These are phyloP conservation scores for Tinospora cordifolia DNA, from an alignment of 164 flowering plant species.

Conservation along the genomic window DNA sequence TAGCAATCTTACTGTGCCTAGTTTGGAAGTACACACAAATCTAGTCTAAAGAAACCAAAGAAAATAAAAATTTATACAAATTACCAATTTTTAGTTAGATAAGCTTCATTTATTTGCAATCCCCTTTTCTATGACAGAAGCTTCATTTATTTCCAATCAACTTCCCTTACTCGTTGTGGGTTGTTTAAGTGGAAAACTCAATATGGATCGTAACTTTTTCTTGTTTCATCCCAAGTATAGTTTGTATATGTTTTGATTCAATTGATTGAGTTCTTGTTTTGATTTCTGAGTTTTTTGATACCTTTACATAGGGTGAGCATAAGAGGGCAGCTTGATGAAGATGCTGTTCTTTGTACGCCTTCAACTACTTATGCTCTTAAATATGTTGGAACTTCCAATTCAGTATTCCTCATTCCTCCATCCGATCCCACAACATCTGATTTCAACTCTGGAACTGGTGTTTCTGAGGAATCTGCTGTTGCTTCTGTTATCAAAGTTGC, in stretches of 20 bases:
- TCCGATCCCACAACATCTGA: slow-evolving; percentile 13
- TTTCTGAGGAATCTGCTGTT: slow-evolving; percentile 6
- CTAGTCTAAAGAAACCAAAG: no score
- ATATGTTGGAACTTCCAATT: slow-evolving; percentile 80
- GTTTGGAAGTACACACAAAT: no score
- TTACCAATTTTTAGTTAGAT: no score
- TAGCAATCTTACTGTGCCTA: no score
- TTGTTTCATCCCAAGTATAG: not conserved
- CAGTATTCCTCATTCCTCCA: slow-evolving; percentile 72
- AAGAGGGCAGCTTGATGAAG: slow-evolving; percentile 74
- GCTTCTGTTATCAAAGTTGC: slow-evolving; percentile 62
- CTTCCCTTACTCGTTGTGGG: no score
- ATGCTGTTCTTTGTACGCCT: slow-evolving; percentile 81
- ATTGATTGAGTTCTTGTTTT: not conserved
- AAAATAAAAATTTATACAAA: no score
- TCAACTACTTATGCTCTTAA: slow-evolving; percentile 76
- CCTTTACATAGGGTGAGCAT: slow-evolving; percentile 39
- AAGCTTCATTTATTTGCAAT: no score
- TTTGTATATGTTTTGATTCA: slow-evolving; percentile 1
- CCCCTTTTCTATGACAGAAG: no score
- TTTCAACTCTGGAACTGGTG: not conserved
- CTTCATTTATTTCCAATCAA: no score
- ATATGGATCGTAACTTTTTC: no score
- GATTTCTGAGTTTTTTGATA: not conserved
- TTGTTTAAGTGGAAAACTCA: no score